These are phyloP conservation scores for Licmophora abbreviata DNA, from an alignment of 108 stramenopile genomes.

Conservation along the genomic window DNA sequence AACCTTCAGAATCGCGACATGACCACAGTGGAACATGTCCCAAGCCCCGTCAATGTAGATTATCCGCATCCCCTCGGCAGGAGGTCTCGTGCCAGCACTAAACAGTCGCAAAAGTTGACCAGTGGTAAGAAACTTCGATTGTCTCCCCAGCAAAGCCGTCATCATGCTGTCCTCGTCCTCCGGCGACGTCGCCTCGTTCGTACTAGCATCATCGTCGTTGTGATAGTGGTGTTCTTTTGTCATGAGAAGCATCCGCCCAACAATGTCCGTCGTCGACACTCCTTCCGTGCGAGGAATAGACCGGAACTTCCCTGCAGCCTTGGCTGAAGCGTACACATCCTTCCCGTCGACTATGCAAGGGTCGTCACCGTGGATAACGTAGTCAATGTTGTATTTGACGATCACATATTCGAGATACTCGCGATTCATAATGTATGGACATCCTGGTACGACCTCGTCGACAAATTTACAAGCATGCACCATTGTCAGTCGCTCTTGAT, in stretches of 20 bases:
- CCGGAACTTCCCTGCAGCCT: constrained; percentile 66
- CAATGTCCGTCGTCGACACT: constrained; percentile 97
- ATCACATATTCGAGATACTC: constrained; percentile 93
- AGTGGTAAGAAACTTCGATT: constrained; percentile 92
- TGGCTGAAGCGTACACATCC: constrained; percentile 84
- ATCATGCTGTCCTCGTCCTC: too few relatives aligned
- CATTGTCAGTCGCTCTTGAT: constrained; percentile 88
- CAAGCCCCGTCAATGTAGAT: constrained; percentile 97
- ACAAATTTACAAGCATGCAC: constrained; percentile 97
- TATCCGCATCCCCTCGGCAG: constrained; percentile 76
- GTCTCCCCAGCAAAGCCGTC: constrained; percentile 28
- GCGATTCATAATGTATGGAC: constrained; percentile 94
- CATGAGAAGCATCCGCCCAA: constrained; percentile 95
- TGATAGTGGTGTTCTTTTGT: constrained; percentile 81
- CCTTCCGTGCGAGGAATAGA: constrained; percentile 98
- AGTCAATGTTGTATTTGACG: constrained; percentile 82
- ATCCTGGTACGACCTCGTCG: constrained; percentile 92
- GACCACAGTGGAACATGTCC: constrained; percentile 99
- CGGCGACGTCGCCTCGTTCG: constrained; percentile 5
- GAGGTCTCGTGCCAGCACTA: constrained; percentile 75
- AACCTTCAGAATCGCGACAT: constrained; percentile 84
- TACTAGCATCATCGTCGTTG: not conserved
- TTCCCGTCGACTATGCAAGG: constrained; percentile 95
- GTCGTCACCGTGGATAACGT: constrained; percentile 97
- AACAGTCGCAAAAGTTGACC: constrained; percentile 88